Evolutionary conservation across 2,329 filamentous ascomycete species (phyloP).

Genomic region (Ceratocystis harringtonii): DNA sequence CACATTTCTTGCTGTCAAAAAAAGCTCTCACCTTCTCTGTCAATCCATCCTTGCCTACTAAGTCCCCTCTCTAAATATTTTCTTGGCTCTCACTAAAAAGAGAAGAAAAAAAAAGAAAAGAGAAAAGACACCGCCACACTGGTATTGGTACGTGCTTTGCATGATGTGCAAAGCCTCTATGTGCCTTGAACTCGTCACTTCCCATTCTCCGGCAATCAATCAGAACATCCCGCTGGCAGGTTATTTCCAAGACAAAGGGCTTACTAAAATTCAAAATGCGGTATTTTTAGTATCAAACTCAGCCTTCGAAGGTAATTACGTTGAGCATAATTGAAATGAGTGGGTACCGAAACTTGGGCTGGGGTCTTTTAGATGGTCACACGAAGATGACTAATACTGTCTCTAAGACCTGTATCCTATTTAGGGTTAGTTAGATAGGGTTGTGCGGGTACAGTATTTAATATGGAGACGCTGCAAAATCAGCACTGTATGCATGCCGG

Average conservation of each 20-base stretch:
- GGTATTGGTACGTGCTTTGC: not conserved
- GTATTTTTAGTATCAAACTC: not conserved
- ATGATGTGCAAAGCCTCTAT: not conserved
- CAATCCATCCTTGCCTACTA: not conserved
- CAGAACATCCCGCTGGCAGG: not conserved
- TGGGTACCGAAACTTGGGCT: not conserved
- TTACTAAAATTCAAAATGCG: too few species aligned
- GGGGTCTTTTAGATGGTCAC: not conserved
- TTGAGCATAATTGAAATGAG: not conserved
- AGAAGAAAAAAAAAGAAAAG: too few species aligned
- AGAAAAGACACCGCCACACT: conserved; percentile 2
- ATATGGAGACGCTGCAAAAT: too few species aligned
- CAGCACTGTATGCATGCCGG: not conserved
- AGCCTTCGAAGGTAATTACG: not conserved
- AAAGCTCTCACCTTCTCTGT: not conserved
- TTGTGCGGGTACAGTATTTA: not conserved
- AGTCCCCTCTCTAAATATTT: not conserved
- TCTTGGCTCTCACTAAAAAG: too few species aligned
- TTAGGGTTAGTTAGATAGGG: not conserved
- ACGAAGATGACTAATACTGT: not conserved
- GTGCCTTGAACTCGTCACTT: not conserved
- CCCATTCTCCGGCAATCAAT: not conserved
- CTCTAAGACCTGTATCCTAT: not conserved
- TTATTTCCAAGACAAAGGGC: not conserved
- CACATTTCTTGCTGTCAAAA: not conserved